Base-by-base conservation (phyloP, 805 yeast species). In the Hanseniaspora lachancei region DNA sequence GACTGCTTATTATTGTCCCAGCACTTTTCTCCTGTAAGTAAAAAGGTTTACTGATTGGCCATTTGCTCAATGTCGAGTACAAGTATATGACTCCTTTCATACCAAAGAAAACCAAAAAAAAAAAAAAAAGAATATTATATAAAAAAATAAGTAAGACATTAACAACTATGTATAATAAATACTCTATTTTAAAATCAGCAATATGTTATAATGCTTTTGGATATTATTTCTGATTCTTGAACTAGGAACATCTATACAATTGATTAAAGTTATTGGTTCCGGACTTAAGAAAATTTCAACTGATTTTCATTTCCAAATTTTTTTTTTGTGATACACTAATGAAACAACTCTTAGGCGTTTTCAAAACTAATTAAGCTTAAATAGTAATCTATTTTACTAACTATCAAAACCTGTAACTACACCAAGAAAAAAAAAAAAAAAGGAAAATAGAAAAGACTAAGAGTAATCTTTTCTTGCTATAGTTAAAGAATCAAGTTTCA, bases 261-360 rank as follows among this genome's bases (percentile, higher is more conserved):
- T 38, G 13, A 13, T 24, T 43, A 24, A 24, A 24, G 27, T 18
- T 41, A 2, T 9, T 9, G 18, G n/a, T 27, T 27, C 10, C 20
- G 34, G 21, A 16, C 7, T 47, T 23, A 47, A n/a, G n/a, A 32
- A 32, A 34, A 12, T 16, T 3, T 40, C 34, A 38, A 16, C 7
- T 23, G 5, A 13, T 35, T 23, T 36, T 13, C n/a, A 24, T 18
- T 20, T 18, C 20, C 21, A 8, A n/a, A 8, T 49, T 35, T 27
- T 16, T 36, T 27, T 44, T 44, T 52, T 52, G 49, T 52, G 55
- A 52, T 36, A 52, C 55, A 39, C n/a, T 32, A 16, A 2, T 23
- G 21, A 43, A 51, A 51, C 55, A 35, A 2, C 8, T 34, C n/a
- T 41, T 29, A 16, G 32, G 34, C 53, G 42, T 35, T 23, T 35